Evolutionary conservation across 1,284 basidiomycete species (phyloP).

Genomic region (Veloboletus limbatus): DNA sequence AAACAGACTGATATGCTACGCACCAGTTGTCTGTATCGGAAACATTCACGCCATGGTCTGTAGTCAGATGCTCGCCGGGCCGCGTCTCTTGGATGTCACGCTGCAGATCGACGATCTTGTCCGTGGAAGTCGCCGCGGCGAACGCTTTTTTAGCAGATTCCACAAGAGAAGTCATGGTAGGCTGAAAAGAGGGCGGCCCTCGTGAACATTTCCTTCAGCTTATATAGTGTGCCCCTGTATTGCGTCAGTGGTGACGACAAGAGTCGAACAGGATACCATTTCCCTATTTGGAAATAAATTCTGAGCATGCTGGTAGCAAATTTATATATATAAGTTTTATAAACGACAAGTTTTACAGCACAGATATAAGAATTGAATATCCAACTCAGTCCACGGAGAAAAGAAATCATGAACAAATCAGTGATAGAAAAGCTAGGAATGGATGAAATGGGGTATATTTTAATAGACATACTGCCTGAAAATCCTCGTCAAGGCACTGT

Average conservation of each 20-base stretch:
- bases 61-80: conserved; percentile 46
- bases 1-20: conserved; percentile 16
- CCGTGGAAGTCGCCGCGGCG: conserved; percentile 7
- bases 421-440: neutral
- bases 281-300: too few species aligned
- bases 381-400: conserved; percentile 18
- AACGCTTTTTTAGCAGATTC: conserved; percentile 17
- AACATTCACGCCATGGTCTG: conserved; percentile 59
- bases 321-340: conserved; percentile 14
- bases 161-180: conserved; percentile 22
- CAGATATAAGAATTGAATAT: conserved; percentile 6
- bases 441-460: conserved; percentile 7
- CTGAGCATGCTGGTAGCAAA: too few species aligned
- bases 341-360: conserved; percentile 11
- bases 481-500: conserved; percentile 33
- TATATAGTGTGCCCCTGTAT: conserved; percentile 15
- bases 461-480: conserved; percentile 28
- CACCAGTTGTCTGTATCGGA: conserved; percentile 67
- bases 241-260: conserved; percentile 29
- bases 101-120: conserved; percentile 41
- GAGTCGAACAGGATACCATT: too few species aligned
- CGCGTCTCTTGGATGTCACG: conserved; percentile 41
- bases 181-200: neutral
- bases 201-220: neutral
- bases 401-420: conserved; percentile 5